Evolutionary conservation across 1,284 basidiomycete genomes (phyloP).

Genomic region (Pyrrhoderma noxium): DNA sequence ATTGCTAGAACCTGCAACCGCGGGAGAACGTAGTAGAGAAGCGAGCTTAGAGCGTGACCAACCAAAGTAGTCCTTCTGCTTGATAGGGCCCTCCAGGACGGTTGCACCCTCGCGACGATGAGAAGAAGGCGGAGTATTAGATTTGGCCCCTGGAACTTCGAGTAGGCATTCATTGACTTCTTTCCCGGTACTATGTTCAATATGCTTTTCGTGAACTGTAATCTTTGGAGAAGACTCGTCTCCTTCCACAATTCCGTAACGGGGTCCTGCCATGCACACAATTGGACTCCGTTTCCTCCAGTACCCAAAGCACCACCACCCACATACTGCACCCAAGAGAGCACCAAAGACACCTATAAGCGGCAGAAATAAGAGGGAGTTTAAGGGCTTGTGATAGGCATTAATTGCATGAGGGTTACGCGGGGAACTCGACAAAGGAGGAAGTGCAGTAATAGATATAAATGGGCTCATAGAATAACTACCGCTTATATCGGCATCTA

Average conservation of each 20-base stretch:
- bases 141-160: no score
- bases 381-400: slow-evolving; percentile 22
- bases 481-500: neutral
- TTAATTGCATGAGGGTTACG: slow-evolving; percentile 22
- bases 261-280: slow-evolving; percentile 5
- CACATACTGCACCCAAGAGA: slow-evolving; percentile 25
- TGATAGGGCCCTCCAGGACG: neutral
- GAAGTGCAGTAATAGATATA: slow-evolving; percentile 33
- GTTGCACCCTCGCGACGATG: neutral
- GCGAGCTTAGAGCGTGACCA: slow-evolving; percentile 1
- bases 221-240: neutral
- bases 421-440: slow-evolving; percentile 28
- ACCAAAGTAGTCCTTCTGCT: neutral
- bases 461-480: slow-evolving; percentile 10
- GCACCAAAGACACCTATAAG: slow-evolving; percentile 34
- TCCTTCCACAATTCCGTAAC: slow-evolving; percentile 3
- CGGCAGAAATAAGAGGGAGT: slow-evolving; percentile 34
- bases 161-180: neutral
- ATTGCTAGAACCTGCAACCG: neutral
- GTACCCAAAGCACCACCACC: slow-evolving; percentile 11
- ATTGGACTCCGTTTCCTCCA: slow-evolving; percentile 4
- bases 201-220: neutral
- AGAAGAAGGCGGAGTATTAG: neutral
- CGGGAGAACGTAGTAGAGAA: slow-evolving; percentile 4
- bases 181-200: neutral